Evolutionary conservation across 805 yeast species (phyloP), one percentile per base, ranked within the genome.

Genomic region (Vanderwaltozyma tropicalis): DNA sequence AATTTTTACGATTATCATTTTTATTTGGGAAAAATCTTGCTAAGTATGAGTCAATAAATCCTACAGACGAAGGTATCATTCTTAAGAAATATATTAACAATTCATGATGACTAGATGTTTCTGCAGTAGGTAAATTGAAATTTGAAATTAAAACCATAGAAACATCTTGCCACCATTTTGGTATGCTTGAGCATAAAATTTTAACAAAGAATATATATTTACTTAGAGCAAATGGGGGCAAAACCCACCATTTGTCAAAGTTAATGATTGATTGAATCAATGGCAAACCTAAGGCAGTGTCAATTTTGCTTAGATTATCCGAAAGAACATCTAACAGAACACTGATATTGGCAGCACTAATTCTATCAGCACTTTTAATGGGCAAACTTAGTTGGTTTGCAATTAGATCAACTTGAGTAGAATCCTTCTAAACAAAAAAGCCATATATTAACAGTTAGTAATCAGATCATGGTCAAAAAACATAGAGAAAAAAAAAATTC

Each of bases 121-220:
- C 56, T 3, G 46, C 43, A 12, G 49, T 35, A 5, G 59, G 36
- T 30, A 61, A 43, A 16, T 55, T 61, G 49, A 89, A 82, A 49
- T 78, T 86, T 15, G 67, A 49, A 10, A 87, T 71, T n/a, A 89
- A 59, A 41, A 74, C 71, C 42, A 69, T 65, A 16, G 83, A 77
- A n/a, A 89, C 84, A 41, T 84, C 94, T 44, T 74, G 72, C 75
- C 92, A 78, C 84, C 94, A 89, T 57, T 78, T 84, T 7, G 97
- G 97, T 42, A 79, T 69, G 32, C 89, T 81, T 3, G 94, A 80
- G 28, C 88, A 83, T 37, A 89, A 68, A 20, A 88, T 83, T 32
- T 76, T 70, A 32, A 85, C 62, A 57, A 92, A 92, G 31, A 76
- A 78, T 33, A 80, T 70, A 59, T 82, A 87, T 33, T 68, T 63